Evolutionary conservation across 2,329 filamentous ascomycete species (phyloP), one percentile per base, ranked within the genome.

Genomic region (Pseudogymnoascus sp.): DNA sequence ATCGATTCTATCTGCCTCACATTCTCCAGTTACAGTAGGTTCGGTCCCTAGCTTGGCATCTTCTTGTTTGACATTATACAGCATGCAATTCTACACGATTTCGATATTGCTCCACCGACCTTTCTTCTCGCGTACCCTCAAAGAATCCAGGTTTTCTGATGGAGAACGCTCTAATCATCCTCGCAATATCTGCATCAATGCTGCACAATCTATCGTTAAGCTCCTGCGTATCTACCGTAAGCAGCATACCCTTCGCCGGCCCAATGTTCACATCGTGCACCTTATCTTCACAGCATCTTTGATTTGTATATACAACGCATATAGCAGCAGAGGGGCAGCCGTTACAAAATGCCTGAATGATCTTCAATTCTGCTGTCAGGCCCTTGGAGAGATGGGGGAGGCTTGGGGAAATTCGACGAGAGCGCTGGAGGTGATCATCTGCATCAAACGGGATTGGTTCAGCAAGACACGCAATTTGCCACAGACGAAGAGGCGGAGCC

Each of bases 391-490:
- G 40, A 64, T 64, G 61, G 63, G 63, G 17, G 42, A 64, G 31
- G 59, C 38, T 35, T 53, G 61, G 44, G 59, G 57, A 38, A 64
- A 64, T 38, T 33, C 63, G 17, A 64, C 63, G 8, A 44, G 63
- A 33, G 63, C 63, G 11, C 33, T 64, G 7, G 63, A 64, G 44
- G 63, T 64, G 36, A 53, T 62, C 9, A 64, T 64, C 33, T 64
- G 63, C 40, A 64, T 64, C 38, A 64, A 64, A 53, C 44, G 63
- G 13, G 63, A 64, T 17, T 64, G 63, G 63, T 64, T 62, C 28
- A 64, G 60, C 38, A 64, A 64, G 38, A 47, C 21, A 17, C 59
- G 35, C 10, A 64, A 50, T 10, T 64, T 47, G 1, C 50, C 63
- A 53, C 59, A 60, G 38, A 50, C 40, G 19, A 64, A 64, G 42